Percentiles rank a stretch among this genome's conserved stretches.
Conservation (phyloP, 2,329 filamentous ascomycete species). For the Cytospora paraplurivora region DNA sequence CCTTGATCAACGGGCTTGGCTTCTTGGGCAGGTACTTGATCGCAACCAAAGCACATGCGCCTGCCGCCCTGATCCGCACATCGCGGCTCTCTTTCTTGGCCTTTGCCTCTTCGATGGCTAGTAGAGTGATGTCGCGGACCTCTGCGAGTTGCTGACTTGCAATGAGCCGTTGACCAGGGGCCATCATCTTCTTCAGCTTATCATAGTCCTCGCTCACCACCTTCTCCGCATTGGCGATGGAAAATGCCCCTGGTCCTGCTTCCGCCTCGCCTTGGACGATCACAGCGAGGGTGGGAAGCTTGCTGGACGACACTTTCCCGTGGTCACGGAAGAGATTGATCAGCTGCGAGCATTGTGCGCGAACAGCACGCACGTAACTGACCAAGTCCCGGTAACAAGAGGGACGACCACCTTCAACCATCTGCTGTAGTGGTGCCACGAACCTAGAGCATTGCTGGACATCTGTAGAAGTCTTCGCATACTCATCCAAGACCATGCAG, state of each 20-base stretch:
- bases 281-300: slow-evolving; percentile 80
- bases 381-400: slow-evolving; percentile 85
- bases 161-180: slow-evolving; percentile 84
- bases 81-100: slow-evolving; percentile 79
- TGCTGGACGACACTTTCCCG: slow-evolving; percentile 74
- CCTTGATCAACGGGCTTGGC: slow-evolving; percentile 88
- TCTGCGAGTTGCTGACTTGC: slow-evolving; percentile 78
- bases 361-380: slow-evolving; percentile 83
- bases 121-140: slow-evolving; percentile 68
- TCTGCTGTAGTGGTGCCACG: slow-evolving; percentile 65
- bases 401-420: slow-evolving; percentile 82
- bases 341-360: slow-evolving; percentile 88
- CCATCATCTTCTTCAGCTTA: slow-evolving; percentile 82
- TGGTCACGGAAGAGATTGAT: slow-evolving; percentile 90
- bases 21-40: slow-evolving; percentile 89
- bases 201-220: slow-evolving; percentile 86
- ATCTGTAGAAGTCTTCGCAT: slow-evolving; percentile 62
- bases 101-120: slow-evolving; percentile 79
- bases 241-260: slow-evolving; percentile 91
- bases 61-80: slow-evolving; percentile 80
- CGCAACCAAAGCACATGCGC: slow-evolving; percentile 86
- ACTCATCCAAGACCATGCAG: slow-evolving; percentile 85
- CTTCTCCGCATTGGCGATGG: slow-evolving; percentile 82
- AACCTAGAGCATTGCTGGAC: slow-evolving; percentile 60
- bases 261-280: slow-evolving; percentile 92